These are phyloP conservation scores for Metarhizium robertsii DNA, from an alignment of 2,329 filamentous ascomycete genomes.

Conservation along the genomic window DNA sequence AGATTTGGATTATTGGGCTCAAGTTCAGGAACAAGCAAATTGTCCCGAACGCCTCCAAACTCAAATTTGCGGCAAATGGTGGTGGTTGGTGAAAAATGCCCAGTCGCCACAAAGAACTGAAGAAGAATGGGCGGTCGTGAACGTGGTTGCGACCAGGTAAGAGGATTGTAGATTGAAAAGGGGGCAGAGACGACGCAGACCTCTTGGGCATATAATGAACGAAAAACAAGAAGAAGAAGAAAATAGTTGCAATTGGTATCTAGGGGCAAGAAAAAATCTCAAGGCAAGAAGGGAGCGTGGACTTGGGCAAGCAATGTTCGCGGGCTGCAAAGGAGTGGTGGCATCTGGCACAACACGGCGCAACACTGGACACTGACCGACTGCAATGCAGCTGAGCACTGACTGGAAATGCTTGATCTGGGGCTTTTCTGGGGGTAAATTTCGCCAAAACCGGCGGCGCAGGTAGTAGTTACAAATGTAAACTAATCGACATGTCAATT, in stretches of 20 bases:
- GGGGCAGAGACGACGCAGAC: background rate
- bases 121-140: background rate
- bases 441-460: slow-evolving; percentile 10
- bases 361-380: background rate
- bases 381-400: background rate
- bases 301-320: too few species aligned
- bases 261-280: too few species aligned
- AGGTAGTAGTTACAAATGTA: background rate
- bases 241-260: too few species aligned
- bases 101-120: background rate
- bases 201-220: too few species aligned
- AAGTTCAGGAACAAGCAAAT: background rate
- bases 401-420: slow-evolving; percentile 1
- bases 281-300: too few species aligned
- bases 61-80: background rate
- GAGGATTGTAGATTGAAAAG: too few species aligned
- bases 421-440: slow-evolving; percentile 10
- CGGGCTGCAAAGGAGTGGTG: too few species aligned
- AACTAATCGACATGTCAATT: background rate
- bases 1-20: background rate
- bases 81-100: background rate
- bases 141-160: too few species aligned
- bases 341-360: too few species aligned
- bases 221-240: too few species aligned
- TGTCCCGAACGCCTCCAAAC: background rate